Conservation (phyloP, 2,329 filamentous ascomycete species). For the Apiospora phragmitis region DNA sequence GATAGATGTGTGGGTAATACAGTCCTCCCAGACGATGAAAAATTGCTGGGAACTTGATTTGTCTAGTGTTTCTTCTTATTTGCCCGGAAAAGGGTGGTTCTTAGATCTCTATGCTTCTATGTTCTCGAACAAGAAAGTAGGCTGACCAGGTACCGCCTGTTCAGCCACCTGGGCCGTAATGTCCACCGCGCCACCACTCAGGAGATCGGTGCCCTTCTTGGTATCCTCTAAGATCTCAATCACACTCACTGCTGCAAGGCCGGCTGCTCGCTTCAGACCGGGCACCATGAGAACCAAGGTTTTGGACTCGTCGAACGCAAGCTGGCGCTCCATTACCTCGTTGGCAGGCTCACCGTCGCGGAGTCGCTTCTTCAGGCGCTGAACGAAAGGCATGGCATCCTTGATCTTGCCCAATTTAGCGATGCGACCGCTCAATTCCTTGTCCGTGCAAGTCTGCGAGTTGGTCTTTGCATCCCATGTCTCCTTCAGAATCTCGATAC, state of each 20-base stretch:
- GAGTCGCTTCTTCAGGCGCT: slow-evolving; percentile 81
- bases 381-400: slow-evolving; percentile 97
- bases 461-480: slow-evolving; percentile 65
- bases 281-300: slow-evolving; percentile 77
- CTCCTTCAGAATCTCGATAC: slow-evolving; percentile 76
- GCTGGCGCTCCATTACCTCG: slow-evolving; percentile 77
- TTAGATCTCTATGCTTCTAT: slow-evolving; percentile 2
- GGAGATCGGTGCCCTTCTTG: slow-evolving; percentile 51
- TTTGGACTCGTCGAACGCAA: slow-evolving; percentile 82
- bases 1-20: no score
- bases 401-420: slow-evolving; percentile 88
- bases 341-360: slow-evolving; percentile 66
- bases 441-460: slow-evolving; percentile 65
- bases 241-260: slow-evolving; percentile 70
- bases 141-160: slow-evolving; percentile 11
- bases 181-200: background rate
- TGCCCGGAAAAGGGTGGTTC: background rate
- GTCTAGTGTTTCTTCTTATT: background rate
- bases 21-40: no score
- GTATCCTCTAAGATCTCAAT: slow-evolving; percentile 70
- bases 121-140: slow-evolving; percentile 12
- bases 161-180: background rate
- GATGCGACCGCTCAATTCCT: slow-evolving; percentile 75
- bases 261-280: slow-evolving; percentile 73
- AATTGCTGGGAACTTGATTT: background rate